Evolutionary conservation across 164 flowering plant species (phyloP), one percentile per base, ranked within the genome.

Genomic region (Piper longum): DNA sequence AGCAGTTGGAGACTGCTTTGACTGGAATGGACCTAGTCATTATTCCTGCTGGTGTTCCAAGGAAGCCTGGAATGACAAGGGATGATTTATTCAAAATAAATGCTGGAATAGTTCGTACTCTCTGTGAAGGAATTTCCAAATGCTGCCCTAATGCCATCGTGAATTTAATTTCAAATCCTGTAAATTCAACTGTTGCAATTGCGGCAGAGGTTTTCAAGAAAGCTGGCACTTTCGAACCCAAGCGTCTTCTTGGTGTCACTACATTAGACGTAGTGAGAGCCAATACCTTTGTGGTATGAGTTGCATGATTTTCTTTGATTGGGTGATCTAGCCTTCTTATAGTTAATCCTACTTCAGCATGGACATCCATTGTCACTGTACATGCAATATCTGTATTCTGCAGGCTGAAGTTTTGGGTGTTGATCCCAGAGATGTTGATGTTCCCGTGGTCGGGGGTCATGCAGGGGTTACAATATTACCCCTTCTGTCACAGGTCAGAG

Each of bases 21-120:
- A 80, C 85, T 3, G 99, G 97, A 68, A 88, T 95, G 97, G 95
- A 95, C 72, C 89, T 90, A 66, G 88, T 90, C 16, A 78, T 95
- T 16, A 91, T 95, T 71, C 99, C 99, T n/a, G 99, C 97, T 48
- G 99, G 99, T 57, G 95, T 91, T 68, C 99, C 97, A 13, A 79
- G 99, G 67, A 95, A 95, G 69, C 99, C 99, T 45, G 99, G 99
- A 70, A 93, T 93, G 99, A 88, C 99, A 52, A 86, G 99, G 73
- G 97, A 93, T 71, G 99, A 93, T 78, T 77, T 90, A 59, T 93
- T 93, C 79, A 93, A 90, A 55, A 93, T 90, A 40, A 93, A 93
- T 80, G 99, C 97, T 39, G 99, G 99, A 74, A 93, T 93, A 57
- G 99, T 88, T 17, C 86, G 72, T 79, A 90, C 91, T 1, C 83